Evolutionary conservation across 192 early-diverging fungal species (phyloP).

Genomic region (Diversispora epigaea): DNA sequence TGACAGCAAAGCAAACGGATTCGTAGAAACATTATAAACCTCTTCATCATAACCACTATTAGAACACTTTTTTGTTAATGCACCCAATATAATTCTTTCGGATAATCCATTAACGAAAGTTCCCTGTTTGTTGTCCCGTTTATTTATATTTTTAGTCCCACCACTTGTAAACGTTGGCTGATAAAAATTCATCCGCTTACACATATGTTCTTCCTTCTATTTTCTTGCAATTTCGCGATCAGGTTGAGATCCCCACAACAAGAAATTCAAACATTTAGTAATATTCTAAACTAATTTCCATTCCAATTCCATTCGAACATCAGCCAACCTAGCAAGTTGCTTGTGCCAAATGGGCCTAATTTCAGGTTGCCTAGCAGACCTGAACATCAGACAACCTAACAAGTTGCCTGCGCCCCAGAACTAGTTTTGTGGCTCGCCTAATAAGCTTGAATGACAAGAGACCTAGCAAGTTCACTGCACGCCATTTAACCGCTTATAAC

Average conservation of each 20-base stretch:
- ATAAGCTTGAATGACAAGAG: constrained; percentile 17
- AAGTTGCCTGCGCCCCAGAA: constrained; percentile 29
- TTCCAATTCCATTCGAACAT: constrained; percentile 24
- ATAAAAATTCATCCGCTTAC: not conserved
- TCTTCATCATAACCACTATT: too few relatives aligned
- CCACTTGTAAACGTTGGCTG: not conserved
- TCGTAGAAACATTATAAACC: too few relatives aligned
- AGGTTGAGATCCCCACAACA: constrained; percentile 11
- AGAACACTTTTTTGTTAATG: too few relatives aligned
- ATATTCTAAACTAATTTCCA: constrained; percentile 13
- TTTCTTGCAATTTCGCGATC: constrained; percentile 23
- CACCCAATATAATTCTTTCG: too few relatives aligned
- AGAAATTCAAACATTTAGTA: constrained; percentile 29
- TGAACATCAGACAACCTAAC: constrained; percentile 34
- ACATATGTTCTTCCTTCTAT: constrained; percentile 4
- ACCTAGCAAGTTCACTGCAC: constrained; percentile 16
- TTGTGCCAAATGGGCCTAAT: constrained; percentile 29
- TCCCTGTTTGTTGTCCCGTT: not conserved
- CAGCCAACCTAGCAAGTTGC: constrained; percentile 30
- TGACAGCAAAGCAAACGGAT: too few relatives aligned
- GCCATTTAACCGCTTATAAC: not conserved
- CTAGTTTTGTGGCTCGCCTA: constrained; percentile 29
- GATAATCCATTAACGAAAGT: constrained; percentile 11
- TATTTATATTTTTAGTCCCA: not conserved
- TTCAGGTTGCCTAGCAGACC: constrained; percentile 16